Conservation (phyloP, 768 basidiomycete species). For the Suillus subluteus region DNA sequence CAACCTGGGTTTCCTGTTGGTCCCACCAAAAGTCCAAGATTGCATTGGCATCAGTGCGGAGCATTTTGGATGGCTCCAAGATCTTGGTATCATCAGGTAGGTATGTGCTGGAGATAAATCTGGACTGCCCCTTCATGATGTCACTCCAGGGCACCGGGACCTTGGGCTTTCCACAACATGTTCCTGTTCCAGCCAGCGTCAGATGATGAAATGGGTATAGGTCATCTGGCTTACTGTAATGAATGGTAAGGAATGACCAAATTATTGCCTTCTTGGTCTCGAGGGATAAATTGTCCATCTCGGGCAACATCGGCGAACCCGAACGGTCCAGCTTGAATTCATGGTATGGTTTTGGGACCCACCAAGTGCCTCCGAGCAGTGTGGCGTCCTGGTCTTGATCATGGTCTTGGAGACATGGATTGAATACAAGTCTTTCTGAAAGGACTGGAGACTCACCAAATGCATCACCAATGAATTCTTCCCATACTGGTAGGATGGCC, state of each 20-base stretch:
- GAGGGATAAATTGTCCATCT: background rate
- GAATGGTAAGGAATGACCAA: background rate
- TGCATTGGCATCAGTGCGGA: accelerated
- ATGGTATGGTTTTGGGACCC: background rate
- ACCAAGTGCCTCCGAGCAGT: background rate
- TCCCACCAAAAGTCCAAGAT: background rate
- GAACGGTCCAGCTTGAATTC: background rate
- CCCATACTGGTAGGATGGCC: background rate
- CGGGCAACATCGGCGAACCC: background rate
- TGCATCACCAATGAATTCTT: background rate
- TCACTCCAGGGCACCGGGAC: no score
- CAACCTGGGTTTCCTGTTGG: background rate
- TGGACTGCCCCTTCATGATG: no score
- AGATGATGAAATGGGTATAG: background rate
- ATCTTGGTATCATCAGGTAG: no score
- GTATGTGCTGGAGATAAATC: no score
- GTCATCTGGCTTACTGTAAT: background rate
- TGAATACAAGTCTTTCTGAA: background rate
- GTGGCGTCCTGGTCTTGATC: background rate
- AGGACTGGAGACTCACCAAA: background rate
- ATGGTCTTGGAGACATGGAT: background rate
- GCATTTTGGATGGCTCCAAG: no score
- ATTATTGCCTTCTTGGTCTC: background rate
- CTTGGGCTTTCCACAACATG: no score
- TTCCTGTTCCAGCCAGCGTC: no score